Percentiles rank a stretch among this genome's conserved stretches.
Conservation (phyloP, 495 filamentous ascomycete species). For the Astrocystis sublimbata region DNA sequence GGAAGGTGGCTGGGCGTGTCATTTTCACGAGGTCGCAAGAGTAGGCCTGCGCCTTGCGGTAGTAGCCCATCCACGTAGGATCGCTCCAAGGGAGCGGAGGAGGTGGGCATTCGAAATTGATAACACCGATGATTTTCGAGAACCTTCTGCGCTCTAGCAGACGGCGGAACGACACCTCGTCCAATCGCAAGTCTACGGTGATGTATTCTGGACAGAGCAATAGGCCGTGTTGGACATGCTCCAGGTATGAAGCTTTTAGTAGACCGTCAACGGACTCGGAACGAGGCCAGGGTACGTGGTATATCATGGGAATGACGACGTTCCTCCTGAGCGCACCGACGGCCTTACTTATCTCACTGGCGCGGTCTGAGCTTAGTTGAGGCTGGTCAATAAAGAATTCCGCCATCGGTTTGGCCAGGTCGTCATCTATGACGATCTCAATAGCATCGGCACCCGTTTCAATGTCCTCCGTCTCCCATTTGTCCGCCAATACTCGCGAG, state of each 20-base stretch:
- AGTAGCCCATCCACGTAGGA: constrained; percentile 51
- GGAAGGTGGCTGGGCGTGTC: constrained; percentile 52
- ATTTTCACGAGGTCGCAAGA: constrained; percentile 67
- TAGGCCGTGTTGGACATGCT: constrained; percentile 60
- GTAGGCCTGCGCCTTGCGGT: constrained; percentile 55
- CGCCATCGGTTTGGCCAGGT: constrained; percentile 41
- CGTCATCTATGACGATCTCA: constrained; percentile 62
- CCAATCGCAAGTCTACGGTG: constrained; percentile 60
- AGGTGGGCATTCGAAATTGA: constrained; percentile 40
- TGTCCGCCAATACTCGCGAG: constrained; percentile 50
- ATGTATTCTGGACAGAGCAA: constrained; percentile 69
- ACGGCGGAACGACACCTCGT: constrained; percentile 44
- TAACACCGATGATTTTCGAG: constrained; percentile 67
- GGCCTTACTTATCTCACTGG: constrained; percentile 52
- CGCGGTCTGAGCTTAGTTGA: constrained; percentile 46
- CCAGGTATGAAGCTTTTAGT: constrained; percentile 52
- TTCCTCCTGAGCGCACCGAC: constrained; percentile 58
- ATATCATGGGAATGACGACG: constrained; percentile 64
- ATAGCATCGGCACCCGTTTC: constrained; percentile 69
- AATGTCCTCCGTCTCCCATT: constrained; percentile 57
- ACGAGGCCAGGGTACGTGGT: constrained; percentile 56
- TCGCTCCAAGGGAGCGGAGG: constrained; percentile 57
- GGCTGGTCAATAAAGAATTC: constrained; percentile 42
- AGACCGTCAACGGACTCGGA: constrained; percentile 24
- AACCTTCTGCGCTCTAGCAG: constrained; percentile 55